These are phyloP conservation scores for Picea abies DNA, from an alignment of 83 land plant genomes.

Conservation along the genomic window DNA sequence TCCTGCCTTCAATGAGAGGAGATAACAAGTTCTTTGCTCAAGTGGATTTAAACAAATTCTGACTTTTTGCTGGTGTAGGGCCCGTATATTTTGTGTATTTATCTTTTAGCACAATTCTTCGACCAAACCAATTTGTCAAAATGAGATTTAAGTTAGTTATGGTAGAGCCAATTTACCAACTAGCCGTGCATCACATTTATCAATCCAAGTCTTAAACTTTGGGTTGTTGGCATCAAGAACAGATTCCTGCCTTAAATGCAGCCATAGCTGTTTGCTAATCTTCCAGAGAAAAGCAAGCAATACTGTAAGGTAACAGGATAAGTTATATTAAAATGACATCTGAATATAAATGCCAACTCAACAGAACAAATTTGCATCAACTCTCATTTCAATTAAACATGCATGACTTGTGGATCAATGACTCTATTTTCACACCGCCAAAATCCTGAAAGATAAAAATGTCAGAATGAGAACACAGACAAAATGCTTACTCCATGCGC, in stretches of 20 bases:
- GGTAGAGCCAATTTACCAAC: slow-evolving; percentile 30
- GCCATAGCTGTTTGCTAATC: slow-evolving; percentile 83
- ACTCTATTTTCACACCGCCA: too few species aligned
- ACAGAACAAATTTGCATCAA: too few species aligned
- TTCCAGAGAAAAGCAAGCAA: slow-evolving; percentile 76
- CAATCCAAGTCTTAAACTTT: slow-evolving; percentile 58
- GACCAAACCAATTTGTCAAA: background rate
- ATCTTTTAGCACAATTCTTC: background rate
- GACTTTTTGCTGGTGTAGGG: too few species aligned
- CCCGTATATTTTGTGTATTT: too few species aligned
- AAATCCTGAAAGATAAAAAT: background rate
- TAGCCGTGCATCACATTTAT: slow-evolving; percentile 58
- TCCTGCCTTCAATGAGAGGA: too few species aligned
- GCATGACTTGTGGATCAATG: too few species aligned
- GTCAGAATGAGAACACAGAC: background rate
- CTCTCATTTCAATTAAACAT: too few species aligned
- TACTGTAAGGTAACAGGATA: slow-evolving; percentile 28
- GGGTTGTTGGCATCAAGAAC: slow-evolving; percentile 46
- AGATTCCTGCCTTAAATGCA: slow-evolving; percentile 63
- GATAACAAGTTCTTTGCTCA: too few species aligned
- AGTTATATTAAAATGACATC: background rate
- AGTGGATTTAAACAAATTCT: too few species aligned
- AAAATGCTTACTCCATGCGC: slow-evolving; percentile 67
- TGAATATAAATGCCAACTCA: background rate
- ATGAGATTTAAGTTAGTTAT: background rate